phyloP scores from a whole-genome alignment of 495 filamentous ascomycete genomes.

The Bathelium albidoporum region DNA sequence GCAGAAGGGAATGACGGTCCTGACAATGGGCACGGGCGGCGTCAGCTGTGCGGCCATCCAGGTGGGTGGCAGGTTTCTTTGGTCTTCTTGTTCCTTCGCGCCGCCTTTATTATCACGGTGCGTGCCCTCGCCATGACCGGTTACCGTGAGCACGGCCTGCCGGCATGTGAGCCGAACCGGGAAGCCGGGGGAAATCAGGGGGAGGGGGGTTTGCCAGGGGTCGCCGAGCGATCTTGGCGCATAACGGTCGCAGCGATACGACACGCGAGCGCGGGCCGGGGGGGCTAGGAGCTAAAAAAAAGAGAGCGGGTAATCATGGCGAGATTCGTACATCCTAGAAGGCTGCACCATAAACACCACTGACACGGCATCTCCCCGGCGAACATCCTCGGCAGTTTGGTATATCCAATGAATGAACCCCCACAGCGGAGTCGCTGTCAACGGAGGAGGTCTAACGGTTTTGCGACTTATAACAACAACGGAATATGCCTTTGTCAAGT shows the following conservation, averaged over 20 bases:
- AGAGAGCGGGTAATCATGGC: neutral
- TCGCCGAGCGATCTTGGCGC: neutral
- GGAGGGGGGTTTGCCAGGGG: no score
- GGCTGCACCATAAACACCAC: neutral
- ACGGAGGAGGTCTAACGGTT: neutral
- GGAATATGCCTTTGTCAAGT: neutral
- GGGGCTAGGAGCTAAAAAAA: neutral
- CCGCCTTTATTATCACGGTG: no score
- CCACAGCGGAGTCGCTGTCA: neutral
- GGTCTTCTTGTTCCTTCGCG: neutral
- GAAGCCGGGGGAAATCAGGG: no score
- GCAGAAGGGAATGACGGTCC: conserved; percentile 23
- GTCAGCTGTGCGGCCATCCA: conserved; percentile 22
- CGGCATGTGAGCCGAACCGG: no score
- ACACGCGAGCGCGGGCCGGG: neutral
- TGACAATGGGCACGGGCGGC: conserved; percentile 27
- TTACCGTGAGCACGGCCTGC: no score
- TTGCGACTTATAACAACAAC: neutral
- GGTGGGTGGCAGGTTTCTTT: conserved; percentile 7
- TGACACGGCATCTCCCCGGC: neutral
- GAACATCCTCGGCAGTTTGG: neutral
- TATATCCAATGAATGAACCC: neutral
- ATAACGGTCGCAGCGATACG: neutral
- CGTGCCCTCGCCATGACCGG: no score
- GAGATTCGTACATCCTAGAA: neutral